Conservation (phyloP, 495 filamentous ascomycete species). For the Articulospora tetracladia region DNA sequence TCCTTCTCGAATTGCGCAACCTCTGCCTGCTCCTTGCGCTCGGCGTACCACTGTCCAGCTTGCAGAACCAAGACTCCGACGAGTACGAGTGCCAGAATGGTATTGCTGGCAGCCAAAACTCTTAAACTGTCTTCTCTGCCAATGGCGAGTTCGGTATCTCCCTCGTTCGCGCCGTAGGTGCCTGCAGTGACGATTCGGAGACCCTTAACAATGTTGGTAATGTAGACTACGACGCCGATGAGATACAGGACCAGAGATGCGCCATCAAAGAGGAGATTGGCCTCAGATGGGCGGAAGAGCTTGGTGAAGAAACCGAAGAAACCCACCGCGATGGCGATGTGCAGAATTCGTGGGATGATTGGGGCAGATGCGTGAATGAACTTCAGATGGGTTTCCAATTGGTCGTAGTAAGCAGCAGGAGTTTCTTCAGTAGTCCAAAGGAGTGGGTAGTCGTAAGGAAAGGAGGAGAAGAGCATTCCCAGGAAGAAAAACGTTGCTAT, state of each 20-base stretch:
- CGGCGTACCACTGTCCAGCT: constrained; percentile 98
- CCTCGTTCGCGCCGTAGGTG: constrained; percentile 44
- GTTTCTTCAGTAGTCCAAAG: constrained; percentile 77
- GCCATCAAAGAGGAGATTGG: constrained; percentile 96
- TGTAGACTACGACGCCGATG: constrained; percentile 85
- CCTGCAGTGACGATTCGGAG: constrained; percentile 69
- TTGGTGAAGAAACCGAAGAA: constrained; percentile 89
- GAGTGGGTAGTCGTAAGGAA: constrained; percentile 97
- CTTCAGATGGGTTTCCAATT: constrained; percentile 80
- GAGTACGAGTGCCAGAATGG: constrained; percentile 86
- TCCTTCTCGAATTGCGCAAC: constrained; percentile 55
- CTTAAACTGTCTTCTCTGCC: constrained; percentile 81
- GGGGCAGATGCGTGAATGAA: constrained; percentile 85
- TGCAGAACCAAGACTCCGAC: constrained; percentile 90
- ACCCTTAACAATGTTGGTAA: constrained; percentile 93
- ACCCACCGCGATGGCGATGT: constrained; percentile 86
- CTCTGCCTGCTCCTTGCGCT: constrained; percentile 86
- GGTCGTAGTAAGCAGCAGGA: constrained; percentile 62
- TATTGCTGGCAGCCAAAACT: constrained; percentile 93
- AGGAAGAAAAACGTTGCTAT: constrained; percentile 69
- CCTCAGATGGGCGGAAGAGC: constrained; percentile 85
- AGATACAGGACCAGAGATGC: constrained; percentile 87
- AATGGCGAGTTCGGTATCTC: constrained; percentile 44
- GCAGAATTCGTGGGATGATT: constrained; percentile 85
- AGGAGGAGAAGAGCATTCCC: constrained; percentile 93